Evolutionary conservation across 2,329 filamentous ascomycete species (phyloP), one percentile per base, ranked within the genome.

Genomic region (Plectosphaerella cucumerina): DNA sequence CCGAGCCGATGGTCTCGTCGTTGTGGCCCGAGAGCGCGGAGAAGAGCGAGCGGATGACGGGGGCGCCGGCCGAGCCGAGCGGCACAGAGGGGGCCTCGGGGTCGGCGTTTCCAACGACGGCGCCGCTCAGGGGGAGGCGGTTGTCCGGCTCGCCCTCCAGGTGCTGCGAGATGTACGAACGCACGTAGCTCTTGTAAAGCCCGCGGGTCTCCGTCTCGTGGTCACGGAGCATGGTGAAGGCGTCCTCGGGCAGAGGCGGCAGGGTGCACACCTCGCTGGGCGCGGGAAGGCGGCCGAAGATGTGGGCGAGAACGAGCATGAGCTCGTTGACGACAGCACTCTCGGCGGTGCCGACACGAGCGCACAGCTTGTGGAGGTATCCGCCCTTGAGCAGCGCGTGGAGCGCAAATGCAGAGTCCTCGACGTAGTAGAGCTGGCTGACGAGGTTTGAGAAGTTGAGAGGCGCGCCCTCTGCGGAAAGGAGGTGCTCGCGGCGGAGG

Each of bases 391-490:
- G 69, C 10, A 93, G 71, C 1, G 86, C 82, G 62, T 92, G 88
- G 66, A 92, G 89, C 1, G 87, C 86, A 61, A 92, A 91, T 5
- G 81, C 82, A 0, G 85, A 82, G 59, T 87, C 89, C 58, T 91
- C 87, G 0, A 85, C 87, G 59, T 85, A 90, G 69, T 91, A 91
- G 1, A 93, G 69, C 65, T 91, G 87, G 0, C 82, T 81, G 1
- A 91, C 78, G 4, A 83, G 74, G 0, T 84, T 82, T 1, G 88
- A 81, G 61, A 92, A 90, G 62, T 92, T 89, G 12, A 91, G 68
- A 0, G 89, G 87, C 2, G 66, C 70, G 44, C 88, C 89, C 1
- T 69, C 63, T 0, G 70, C 64, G 4, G 80, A 82, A 9, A 93
- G 71, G 0, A 93, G 77, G 42, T 80, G 73, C 58, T 90, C 85